Base-by-base conservation (phyloP, 176 grass and related monocot species). In the Aegilops longissima region DNA sequence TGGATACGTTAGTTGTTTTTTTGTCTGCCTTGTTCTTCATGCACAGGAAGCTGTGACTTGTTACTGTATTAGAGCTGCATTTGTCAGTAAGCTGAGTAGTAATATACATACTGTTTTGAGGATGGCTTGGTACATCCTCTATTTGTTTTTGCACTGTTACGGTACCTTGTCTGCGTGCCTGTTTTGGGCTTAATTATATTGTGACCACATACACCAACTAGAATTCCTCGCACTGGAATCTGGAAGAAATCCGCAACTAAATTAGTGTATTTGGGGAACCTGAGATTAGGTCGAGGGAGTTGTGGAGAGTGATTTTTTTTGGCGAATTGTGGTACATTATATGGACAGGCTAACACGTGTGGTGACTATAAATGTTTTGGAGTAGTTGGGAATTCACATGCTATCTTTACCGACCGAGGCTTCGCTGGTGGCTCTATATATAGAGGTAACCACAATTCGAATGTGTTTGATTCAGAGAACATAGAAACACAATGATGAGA, bases 41-140 rank as follows among this genome's bases (percentile, higher is more conserved):
- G 49, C 23, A 47, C 77, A 81, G 30, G 70, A 87, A 84, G 77
- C 29, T 91, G 76, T 84, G 81, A 51, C 62, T 80, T 84, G 56
- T 83, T 56, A 74, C 49, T 65, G 42, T 51, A 87, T 58, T 83
- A 73, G 36, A 31, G 8, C 6, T 63, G 51, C 49, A 24, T 80
- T 21, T 83, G 0, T n/a, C 3, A 33, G 11, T 80, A 62, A 70
- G 51, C 83, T 84, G 84, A 51, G 66, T 80, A 63, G 45, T 70
- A 62, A 62, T 70, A 62, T 40, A 31, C 39, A 8, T 21, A 21
- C 18, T 70, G 30, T 27, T 29, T 84, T 23, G 77, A 81, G 77
- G 77, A 77, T 88, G 77, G 14, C 47, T 59, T 73, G 80, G 77
- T 42, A 38, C 70, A 85, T 44, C 81, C 85, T 84, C 81, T 39